Evolutionary conservation across 2,329 filamentous ascomycete genomes (phyloP), one percentile per base, ranked within the genome.

Genomic region (Sarocladiaceae sp.): DNA sequence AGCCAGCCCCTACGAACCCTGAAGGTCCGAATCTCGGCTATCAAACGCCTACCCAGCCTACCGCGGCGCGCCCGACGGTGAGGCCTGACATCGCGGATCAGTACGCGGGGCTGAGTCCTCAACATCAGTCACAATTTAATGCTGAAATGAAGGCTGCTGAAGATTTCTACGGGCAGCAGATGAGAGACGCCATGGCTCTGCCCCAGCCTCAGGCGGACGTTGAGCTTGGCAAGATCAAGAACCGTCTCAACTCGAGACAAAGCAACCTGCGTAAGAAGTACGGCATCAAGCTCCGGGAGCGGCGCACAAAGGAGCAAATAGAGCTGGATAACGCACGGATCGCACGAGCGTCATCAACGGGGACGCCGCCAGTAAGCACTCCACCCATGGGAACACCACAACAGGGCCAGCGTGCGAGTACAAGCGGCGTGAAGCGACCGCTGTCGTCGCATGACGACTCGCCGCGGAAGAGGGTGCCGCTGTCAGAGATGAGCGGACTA

Each of bases 201-300:
- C 45, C 53, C 0, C 63, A 71, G 29, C 56, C 60, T 2, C 51
- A 58, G 46, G 33, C 60, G 53, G 41, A 61, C 50, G 47, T 33
- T 13, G 40, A 50, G 37, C 43, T 77, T 0, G 63, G 66, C 0
- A 67, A 62, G 9, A 51, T 78, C 1, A 69, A 69, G 32, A 79
- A 78, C 49, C 68, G 67, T 3, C 76, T 73, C 51, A 71, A 71
- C 33, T 77, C 73, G 3, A 76, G 74, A 46, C 74, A 77, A 54
- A 77, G 72, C 44, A 66, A 66, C n/a, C 72, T 76, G 3, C 68
- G 76, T 11, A 79, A 76, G 54, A 77, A 70, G 48, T 79, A 72
- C 48, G 76, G 76, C n/a, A 73, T 80, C 24, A 66, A 68, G 2
- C 63, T 80, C 12, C 68, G 73, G 0, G 65, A 70, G 49, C 62